Evolutionary conservation across 225 moss, liverwort and hornwort species (phyloP), one percentile per base, ranked within the genome.

Genomic region (Thuidium tamariscinum): DNA sequence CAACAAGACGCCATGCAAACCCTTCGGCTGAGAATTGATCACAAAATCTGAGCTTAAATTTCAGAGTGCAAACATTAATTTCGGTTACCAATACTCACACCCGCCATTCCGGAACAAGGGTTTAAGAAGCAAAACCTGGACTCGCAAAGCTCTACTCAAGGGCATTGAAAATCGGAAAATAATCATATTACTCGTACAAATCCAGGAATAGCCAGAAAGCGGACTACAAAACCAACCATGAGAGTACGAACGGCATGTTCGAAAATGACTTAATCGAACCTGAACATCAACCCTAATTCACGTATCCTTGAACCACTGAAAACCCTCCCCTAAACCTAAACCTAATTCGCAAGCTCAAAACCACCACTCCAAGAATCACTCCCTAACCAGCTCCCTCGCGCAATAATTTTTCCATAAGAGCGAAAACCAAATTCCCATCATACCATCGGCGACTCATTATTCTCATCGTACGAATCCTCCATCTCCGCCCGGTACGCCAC

Each of bases 401-500:
- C 16, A 55, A 9, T 13, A 34, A 39, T 16, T 20, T 22, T 46
- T 18, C 16, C 5, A 77, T 23, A 70, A 69, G 20, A 39, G 17
- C 22, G 23, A 26, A 80, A 54, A 16, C 59, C 16, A 49, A 49
- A 42, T 20, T 5, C 21, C 13, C 8, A n/a, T 63, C 93, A 34
- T 88, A 97, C 97, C 95, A 95, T 70, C 32, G 88, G 93, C 75
- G 91, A 79, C 60, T 92, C 92, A 82, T 93, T 89, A 32, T 70
- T 80, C 36, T 93, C 96, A 22, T 93, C 93, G 56, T 91, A 95
- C 41, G 75, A 88, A 51, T 93, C 95, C 7, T 90, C 92, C 54
- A 98, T 86, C 66, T 95, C 96, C 29, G 90, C 80, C 7, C 87
- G 95, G 56, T 98, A 98, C 5, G 96, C 97, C 75, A 98, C 86